Evolutionary conservation across 2,329 filamentous ascomycete genomes (phyloP).

Genomic region (Diaporthe vexans): DNA sequence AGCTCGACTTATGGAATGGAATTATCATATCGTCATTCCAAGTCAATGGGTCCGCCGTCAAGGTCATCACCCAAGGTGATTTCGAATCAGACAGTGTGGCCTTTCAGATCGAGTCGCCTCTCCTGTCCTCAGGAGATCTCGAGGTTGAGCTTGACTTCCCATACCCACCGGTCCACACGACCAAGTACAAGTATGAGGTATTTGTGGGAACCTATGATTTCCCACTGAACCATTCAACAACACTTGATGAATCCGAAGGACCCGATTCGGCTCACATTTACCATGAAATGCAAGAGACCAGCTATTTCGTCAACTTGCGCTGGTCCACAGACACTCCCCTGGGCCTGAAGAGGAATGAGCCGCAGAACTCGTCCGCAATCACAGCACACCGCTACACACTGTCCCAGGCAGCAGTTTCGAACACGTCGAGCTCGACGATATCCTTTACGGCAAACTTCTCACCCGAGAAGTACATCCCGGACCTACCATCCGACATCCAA

Average conservation of each 20-base stretch:
- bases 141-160: constrained; percentile 59
- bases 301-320: constrained; percentile 20
- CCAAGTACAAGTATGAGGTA: constrained; percentile 59
- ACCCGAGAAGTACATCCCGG: neutral
- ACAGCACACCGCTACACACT: constrained; percentile 12
- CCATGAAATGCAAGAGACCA: constrained; percentile 17
- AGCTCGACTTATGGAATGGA: constrained; percentile 4
- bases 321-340: neutral
- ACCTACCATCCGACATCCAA: constrained; percentile 9
- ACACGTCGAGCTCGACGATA: neutral
- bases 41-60: neutral
- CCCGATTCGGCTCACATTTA: neutral
- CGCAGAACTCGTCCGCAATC: neutral
- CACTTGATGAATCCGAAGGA: constrained; percentile 39
- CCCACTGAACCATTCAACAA: constrained; percentile 55
- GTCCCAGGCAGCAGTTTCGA: neutral
- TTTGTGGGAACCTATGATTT: constrained; percentile 58
- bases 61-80: constrained; percentile 13
- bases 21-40: constrained; percentile 4
- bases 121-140: constrained; percentile 52
- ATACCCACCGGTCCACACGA: constrained; percentile 56
- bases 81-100: constrained; percentile 18
- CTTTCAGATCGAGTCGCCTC: neutral
- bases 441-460: constrained; percentile 22
- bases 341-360: neutral